Evolutionary conservation across 129 eudicot species (phyloP), one percentile per base, ranked within the genome.

Genomic region (Flaveria brownii): DNA sequence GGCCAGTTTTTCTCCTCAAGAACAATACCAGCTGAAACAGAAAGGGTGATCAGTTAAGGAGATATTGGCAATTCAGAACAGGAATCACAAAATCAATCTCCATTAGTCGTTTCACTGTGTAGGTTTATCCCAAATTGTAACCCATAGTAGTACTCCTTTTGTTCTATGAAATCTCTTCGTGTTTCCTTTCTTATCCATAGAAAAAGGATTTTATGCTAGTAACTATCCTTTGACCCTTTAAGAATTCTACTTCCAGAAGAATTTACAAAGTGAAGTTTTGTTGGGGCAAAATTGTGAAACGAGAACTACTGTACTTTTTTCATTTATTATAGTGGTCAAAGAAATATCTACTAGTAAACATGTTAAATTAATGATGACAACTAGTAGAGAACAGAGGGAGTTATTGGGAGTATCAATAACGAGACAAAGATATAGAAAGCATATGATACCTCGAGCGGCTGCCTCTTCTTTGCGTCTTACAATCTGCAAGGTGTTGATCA

Each of bases 1-100:
- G 98, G 98, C 97, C 97, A 93, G 51, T 93, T 93, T 75, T 93
- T 93, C 88, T 90, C 93, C 78, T 93, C 98, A 22, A 93, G 87
- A 83, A 88, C 97, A 84, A 93, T 93, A 69, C 98, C 98, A 80
- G 98, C 98, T 93, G 98, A 84, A 90, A 82, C 39, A 10, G 5
- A 67, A 65, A 39, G 23, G 47, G 10, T 9, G 12, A 62, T 16
- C 45, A 28, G 68, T 13, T 14, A 62, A 30, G 42, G 42, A 61
- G 42, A 61, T 61, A 61, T 12, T 25, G 67, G 11, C 18, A 61
- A 26, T 26, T 12, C 12, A 14, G 65, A 59, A 23, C 10, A 59
- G 36, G 33, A 59, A 1, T 30, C 42, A 9, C 3, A 23, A 11
- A 26, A 23, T 13, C 42, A 61, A 61, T 12, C 15, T 9, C 42